Base-by-base conservation (phyloP, 257 asterid species). In the Petrea volubilis region DNA sequence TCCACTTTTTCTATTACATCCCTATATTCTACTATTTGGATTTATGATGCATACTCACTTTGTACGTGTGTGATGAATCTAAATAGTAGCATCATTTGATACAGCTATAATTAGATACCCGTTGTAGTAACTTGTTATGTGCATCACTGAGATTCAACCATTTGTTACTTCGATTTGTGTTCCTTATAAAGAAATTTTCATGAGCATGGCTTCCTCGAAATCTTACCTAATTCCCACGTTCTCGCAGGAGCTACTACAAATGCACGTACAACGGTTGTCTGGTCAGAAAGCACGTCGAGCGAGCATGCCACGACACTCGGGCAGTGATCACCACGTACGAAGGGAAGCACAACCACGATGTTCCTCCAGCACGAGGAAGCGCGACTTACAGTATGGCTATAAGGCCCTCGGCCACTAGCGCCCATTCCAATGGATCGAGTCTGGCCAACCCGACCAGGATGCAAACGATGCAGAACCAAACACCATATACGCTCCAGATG, bases 331-430 rank as follows among this genome's bases (percentile, higher is more conserved):
- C 98, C 9, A 91, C 97, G 0, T 93, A 93, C 53, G 98, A 93
- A 75, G 97, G 98, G 51, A 93, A 93, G 72, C 97, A 93, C 78
- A 90, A 88, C 89, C 98, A 93, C 15, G 98, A 93, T 43, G 96
- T 93, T 20, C 98, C 98, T 0, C 97, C 96, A 25, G 96, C 96
- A 28, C 84, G 98, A 1, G 98, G 98, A 8, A 84, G 95, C n/a
- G 88, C 88, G n/a, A 70, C 78, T 74, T 88, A 93, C 40, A 2
- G 17, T 15, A 23, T 66, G 14, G 64, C 86, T n/a, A 68, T 85
- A 21, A 81, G 85, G 78, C 88, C 91, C 7, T 67, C 87, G 17
- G 78, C 82, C 25, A 68, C 75, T n/a, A 79, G 50, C 70, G 77
- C 29, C 77, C 73, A 72, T 31, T 63, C 87, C 0, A 78, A 83